Base-by-base conservation (phyloP, 805 yeast species). In the Kuraishia hungarica region DNA sequence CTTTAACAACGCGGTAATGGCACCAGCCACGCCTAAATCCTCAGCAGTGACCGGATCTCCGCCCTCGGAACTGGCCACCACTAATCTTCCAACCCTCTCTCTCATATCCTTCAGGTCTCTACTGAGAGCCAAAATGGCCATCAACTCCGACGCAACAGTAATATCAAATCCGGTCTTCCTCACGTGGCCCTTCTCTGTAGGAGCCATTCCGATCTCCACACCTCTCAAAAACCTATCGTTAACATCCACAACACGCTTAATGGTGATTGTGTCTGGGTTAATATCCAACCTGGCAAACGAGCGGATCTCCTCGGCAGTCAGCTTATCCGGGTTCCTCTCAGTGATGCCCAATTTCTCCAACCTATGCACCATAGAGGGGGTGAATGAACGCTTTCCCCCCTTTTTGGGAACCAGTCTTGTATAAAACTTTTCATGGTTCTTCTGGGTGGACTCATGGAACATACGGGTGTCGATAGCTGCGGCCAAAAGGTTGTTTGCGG, bases 401-500 rank as follows among this genome's bases (percentile, higher is more conserved):
- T 88, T 88, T 57, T 79, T 79, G 3, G 97, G 97, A 48, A 92
- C 94, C 57, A 93, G 77, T 69, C 97, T 82, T 65, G 83, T 85
- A 75, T 84, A 92, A 61, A 93, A 82, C 17, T 91, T 89, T 43
- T 77, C 78, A 67, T 89, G 90, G 58, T 80, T 71, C 69, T 85
- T 87, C 68, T 91, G 96, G 10, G 97, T 86, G 59, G 77, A 66
- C 74, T 93, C 98, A 70, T 93, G 98, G 82, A 93, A 93, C 82
- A 92, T 89, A 73, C 98, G 86, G 6, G 98, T 90, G 72, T 93
- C 98, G 59, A 93, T 86, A 35, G 98, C 98, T 52, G 98, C 97
- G 58, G 97, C 96, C 59, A 93, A 78, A 66, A 93, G 77, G 76
- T 93, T 93, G 63, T 89, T 92, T 39, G 98, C 98, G 57, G 91